Base-by-base conservation (phyloP, 495 filamentous ascomycete genomes). In the Penicillium parvum region DNA sequence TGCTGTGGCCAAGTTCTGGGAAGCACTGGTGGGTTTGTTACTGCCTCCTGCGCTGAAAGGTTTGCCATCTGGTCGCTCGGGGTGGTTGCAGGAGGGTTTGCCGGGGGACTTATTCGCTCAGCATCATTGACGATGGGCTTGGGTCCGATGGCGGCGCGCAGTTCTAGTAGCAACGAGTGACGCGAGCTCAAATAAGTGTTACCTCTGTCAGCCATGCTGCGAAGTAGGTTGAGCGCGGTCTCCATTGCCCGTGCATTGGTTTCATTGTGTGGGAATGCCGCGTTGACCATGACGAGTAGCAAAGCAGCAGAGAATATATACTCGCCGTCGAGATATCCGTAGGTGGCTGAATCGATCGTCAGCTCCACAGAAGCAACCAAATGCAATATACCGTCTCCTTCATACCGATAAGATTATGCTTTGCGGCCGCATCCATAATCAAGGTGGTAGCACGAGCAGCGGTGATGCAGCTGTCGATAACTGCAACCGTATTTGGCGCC, bases 321-420 rank as follows among this genome's bases (percentile, higher is more conserved):
- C 37, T 76, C 71, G 3, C 65, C 64, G 30, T 76, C 72, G 43
- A 74, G 66, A 43, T 74, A 76, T 8, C 72, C 72, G 40, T 73
- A 76, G 0, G 71, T 76, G 15, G 71, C 72, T 68, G 18, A 8
- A 11, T 14, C 14, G 14, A 18, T 18, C 6, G 5, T 9, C 15
- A 33, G 9, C 22, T 1, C 7, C 32, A 6, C 15, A 35, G 11
- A 3, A 9, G 18, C 8, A 2, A 12, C 15, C 16, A 18, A 18
- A 12, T 15, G 7, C 39, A 10, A n/a, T 5, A 22, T 9, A n/a
- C n/a, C n/a, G n/a, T n/a, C n/a, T n/a, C n/a, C 36, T 8, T 39
- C 56, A n/a, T 52, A 68, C 66, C 61, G n/a, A 75, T 51, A 1
- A 74, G 53, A 32, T 73, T 71, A 9, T 69, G 61, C 47, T 69